Percentiles rank a stretch among this genome's conserved stretches.
Evolutionary conservation across 768 basidiomycete species (phyloP).

Genomic region (Suillus spraguei): DNA sequence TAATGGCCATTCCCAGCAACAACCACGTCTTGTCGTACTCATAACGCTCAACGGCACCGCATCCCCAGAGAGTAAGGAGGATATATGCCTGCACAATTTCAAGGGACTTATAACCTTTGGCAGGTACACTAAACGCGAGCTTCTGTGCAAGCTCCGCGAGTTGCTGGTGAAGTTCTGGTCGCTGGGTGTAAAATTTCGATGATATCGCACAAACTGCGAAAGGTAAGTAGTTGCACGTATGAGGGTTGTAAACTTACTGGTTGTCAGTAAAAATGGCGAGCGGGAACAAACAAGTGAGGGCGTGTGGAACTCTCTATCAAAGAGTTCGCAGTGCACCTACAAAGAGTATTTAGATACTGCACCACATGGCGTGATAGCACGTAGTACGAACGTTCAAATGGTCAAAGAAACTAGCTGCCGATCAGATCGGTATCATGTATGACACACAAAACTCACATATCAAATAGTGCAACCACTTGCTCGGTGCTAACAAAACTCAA

Average conservation of each 20-base stretch:
- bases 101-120: conserved; percentile 87
- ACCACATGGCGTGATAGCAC: conserved; percentile 11
- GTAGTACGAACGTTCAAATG: conserved; percentile 63
- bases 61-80: conserved; percentile 85
- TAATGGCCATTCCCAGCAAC: conserved; percentile 82
- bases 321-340: conserved; percentile 77
- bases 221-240: conserved; percentile 8
- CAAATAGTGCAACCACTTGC: conserved; percentile 89
- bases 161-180: conserved; percentile 79
- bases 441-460: conserved; percentile 63
- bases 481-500: conserved; percentile 84
- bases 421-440: conserved; percentile 7
- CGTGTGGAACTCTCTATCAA: conserved; percentile 91
- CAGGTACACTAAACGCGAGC: conserved; percentile 86
- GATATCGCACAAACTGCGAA: conserved; percentile 89
- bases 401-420: conserved; percentile 63
- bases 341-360: conserved; percentile 15
- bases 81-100: conserved; percentile 97
- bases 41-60: conserved; percentile 93
- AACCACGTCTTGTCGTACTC: conserved; percentile 97
- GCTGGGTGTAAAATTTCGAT: conserved; percentile 82
- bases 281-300: conserved; percentile 92
- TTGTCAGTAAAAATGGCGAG: conserved; percentile 93
- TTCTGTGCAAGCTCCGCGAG: conserved; percentile 84
- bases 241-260: conserved; percentile 55